A percentile compares a stretch with the other conserved stretches of the same genome.
Evolutionary conservation across 768 basidiomycete species (phyloP).

Genomic region (Tricholoma saponaceum): DNA sequence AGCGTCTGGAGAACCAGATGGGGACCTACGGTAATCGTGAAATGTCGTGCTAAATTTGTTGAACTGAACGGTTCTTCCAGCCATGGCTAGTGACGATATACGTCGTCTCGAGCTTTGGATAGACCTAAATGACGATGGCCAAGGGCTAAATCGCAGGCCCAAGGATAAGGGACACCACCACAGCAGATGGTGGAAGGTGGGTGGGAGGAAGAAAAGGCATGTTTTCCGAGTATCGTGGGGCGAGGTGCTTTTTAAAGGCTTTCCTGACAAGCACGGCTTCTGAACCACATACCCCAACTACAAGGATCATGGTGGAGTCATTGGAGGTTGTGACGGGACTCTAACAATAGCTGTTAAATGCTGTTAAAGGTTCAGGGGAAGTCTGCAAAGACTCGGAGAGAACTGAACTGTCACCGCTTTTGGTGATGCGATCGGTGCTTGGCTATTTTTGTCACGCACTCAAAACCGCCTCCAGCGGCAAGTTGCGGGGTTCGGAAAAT

Average conservation of each 20-base stretch:
- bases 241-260: not conserved
- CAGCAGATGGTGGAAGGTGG: not conserved
- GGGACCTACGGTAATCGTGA: not conserved
- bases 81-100: not conserved
- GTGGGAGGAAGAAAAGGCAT: not conserved
- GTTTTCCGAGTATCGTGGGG: not conserved
- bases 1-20: not conserved
- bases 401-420: not conserved
- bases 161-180: not conserved
- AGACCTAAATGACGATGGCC: not conserved
- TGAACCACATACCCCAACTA: not conserved
- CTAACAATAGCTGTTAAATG: not conserved
- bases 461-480: not conserved
- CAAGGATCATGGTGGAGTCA: not conserved
- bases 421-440: not conserved
- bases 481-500: not conserved
- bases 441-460: not conserved
- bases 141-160: not conserved
- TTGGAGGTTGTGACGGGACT: not conserved
- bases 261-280: not conserved
- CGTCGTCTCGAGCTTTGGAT: not conserved
- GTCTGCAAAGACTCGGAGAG: not conserved
- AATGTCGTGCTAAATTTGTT: not conserved
- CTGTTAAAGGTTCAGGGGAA: not conserved
- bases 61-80: not conserved